Evolutionary conservation across 805 yeast species (phyloP).

Genomic region (Blastobotrys attinorum): DNA sequence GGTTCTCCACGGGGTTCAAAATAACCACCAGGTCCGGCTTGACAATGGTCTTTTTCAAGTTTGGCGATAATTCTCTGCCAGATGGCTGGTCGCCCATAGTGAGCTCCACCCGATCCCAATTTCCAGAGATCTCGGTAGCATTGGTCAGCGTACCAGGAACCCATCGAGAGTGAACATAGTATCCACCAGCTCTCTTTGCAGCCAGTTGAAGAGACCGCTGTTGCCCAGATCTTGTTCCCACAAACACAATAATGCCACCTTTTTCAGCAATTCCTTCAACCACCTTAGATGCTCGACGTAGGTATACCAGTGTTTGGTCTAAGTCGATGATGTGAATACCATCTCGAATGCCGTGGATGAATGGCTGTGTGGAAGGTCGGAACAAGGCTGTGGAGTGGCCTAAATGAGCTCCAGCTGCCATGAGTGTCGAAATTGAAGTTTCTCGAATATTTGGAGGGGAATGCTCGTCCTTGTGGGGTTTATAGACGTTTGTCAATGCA

Average conservation of each 20-base stretch:
- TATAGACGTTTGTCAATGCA: constrained; percentile 50
- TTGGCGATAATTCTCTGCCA: constrained; percentile 44
- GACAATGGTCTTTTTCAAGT: constrained; percentile 43
- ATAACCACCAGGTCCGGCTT: constrained; percentile 87
- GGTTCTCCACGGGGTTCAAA: constrained; percentile 81
- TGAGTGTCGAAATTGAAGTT: constrained; percentile 56
- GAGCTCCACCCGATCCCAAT: constrained; percentile 64
- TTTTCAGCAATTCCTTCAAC: constrained; percentile 70
- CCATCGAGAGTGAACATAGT: constrained; percentile 81
- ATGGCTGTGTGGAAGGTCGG: constrained; percentile 78
- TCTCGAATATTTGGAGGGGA: constrained; percentile 51
- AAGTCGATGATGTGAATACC: constrained; percentile 89
- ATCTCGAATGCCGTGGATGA: constrained; percentile 76
- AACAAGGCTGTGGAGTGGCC: constrained; percentile 75
- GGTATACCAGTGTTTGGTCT: constrained; percentile 67
- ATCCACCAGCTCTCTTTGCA: constrained; percentile 69
- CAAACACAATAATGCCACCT: constrained; percentile 79
- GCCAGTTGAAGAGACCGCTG: constrained; percentile 68
- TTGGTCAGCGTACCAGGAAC: constrained; percentile 92
- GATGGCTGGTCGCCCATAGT: constrained; percentile 68
- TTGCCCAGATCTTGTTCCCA: constrained; percentile 80
- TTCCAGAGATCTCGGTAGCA: constrained; percentile 52
- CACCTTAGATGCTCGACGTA: constrained; percentile 81
- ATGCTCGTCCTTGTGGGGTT: constrained; percentile 58
- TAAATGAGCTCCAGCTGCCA: constrained; percentile 91